Evolutionary conservation across 495 filamentous ascomycete genomes (phyloP), one percentile per base, ranked within the genome.

Genomic region (Penicillium diatomitis): DNA sequence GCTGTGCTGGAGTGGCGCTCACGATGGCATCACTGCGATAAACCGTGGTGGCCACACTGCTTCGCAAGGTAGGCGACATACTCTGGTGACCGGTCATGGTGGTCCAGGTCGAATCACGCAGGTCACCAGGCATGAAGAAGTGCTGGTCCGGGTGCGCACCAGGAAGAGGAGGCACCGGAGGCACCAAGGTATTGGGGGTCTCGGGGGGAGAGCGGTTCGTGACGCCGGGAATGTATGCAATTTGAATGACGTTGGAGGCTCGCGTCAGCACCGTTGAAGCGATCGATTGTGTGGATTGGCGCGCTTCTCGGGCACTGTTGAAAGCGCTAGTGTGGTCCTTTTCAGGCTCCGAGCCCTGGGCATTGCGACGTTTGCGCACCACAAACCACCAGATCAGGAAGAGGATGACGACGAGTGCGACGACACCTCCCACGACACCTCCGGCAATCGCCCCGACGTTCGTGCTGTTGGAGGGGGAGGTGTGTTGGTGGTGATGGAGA

Each of bases 211-310:
- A 89, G 41, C 92, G 79, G 68, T 96, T 96, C 47, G 90, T 97
- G 61, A 97, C 90, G 40, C 92, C 92, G 42, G 92, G 92, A 54
- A 98, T 96, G 65, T 96, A 98, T 39, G 94, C 92, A 64, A 98
- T 98, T 69, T 97, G 92, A 52, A 98, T 98, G 62, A 98, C 88
- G 70, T 98, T 97, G 50, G 91, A 96, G 39, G 92, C 92, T 41
- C 92, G 84, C 5, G 92, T 97, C 47, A 95, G 81, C 46, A 96
- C 88, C 43, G 91, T 96, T 7, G 90, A 96, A 10, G 94, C 92
- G 58, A 97, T 88, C 35, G 90, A 96, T 52, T 82, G 78, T 46
- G 88, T 85, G 4, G 91, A 95, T 57, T 95, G 88, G 34, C 90
- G 88, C 29, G 88, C 88, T 29, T 83, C 79, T 50, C 85, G 78